Percentiles rank a stretch among this genome's conserved stretches.
These are phyloP conservation scores for Daucus carota DNA, from an alignment of 129 eudicot species.

Conservation along the genomic window DH1_v3.0 NC_030381.2:53790501-53791000, in stretches of 20 bases:
- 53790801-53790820: not conserved
- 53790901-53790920: not conserved
- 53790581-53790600: conserved; percentile 36
- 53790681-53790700: conserved; percentile 78
- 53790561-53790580: not conserved
- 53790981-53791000: not conserved
- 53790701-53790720: conserved; percentile 98
- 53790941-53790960: not conserved
- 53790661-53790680: conserved; percentile 56
- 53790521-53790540: not conserved
- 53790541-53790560: not conserved
- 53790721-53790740: conserved; percentile 84
- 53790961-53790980: not conserved
- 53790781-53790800: not conserved
- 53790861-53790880: not conserved
- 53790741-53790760: conserved; percentile 81
- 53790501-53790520: not conserved
- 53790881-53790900: not conserved
- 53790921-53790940: not conserved
- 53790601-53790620: conserved; percentile 69
- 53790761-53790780: not conserved
- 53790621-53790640: conserved; percentile 41
- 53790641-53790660: conserved; percentile 68
- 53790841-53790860: not conserved
- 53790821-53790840: not conserved